These are phyloP conservation scores for Epichloe gansuensis DNA, from an alignment of 2,329 filamentous ascomycete genomes.

Conservation along the genomic window DNA sequence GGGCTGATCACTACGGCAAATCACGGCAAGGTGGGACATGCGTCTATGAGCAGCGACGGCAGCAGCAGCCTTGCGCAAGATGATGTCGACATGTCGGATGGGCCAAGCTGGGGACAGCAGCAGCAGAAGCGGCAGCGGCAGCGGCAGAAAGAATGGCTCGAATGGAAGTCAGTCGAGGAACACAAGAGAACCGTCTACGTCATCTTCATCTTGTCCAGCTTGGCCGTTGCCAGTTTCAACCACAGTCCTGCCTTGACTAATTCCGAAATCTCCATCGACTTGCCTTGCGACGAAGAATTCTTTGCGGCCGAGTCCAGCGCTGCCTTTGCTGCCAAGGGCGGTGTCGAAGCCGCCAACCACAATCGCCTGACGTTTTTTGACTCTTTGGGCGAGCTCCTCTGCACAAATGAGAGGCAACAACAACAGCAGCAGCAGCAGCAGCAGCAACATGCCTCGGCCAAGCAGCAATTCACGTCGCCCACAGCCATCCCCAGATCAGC, in stretches of 20 bases:
- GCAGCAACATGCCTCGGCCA: too few species aligned
- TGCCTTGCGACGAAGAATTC: slow-evolving; percentile 88
- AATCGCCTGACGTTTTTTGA: slow-evolving; percentile 69
- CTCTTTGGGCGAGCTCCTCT: slow-evolving; percentile 68
- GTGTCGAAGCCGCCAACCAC: slow-evolving; percentile 53
- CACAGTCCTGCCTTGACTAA: slow-evolving; percentile 85
- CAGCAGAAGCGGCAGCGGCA: slow-evolving; percentile 27
- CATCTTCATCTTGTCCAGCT: slow-evolving; percentile 82
- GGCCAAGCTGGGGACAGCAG: slow-evolving; percentile 33
- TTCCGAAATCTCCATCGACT: slow-evolving; percentile 78
- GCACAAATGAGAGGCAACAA: slow-evolving; percentile 55
- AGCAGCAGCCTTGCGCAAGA: slow-evolving; percentile 22
- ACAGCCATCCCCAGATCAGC: slow-evolving; percentile 24
- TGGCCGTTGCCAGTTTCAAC: slow-evolving; percentile 86
- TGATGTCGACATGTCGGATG: slow-evolving; percentile 47
- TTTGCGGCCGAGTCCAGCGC: slow-evolving; percentile 75
- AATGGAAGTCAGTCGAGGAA: slow-evolving; percentile 82
- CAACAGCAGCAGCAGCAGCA: slow-evolving; percentile 13
- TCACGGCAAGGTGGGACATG: slow-evolving; percentile 12
- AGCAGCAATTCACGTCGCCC: slow-evolving; percentile 1
- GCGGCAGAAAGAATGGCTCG: slow-evolving; percentile 56
- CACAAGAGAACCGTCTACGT: slow-evolving; percentile 86
- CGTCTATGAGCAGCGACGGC: not conserved
- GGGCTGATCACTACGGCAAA: slow-evolving; percentile 40
- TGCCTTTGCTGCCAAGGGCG: slow-evolving; percentile 70